Evolutionary conservation across 129 eudicot species (phyloP), one percentile per base, ranked within the genome.

Genomic region (Saposhnikovia divaricata): DNA sequence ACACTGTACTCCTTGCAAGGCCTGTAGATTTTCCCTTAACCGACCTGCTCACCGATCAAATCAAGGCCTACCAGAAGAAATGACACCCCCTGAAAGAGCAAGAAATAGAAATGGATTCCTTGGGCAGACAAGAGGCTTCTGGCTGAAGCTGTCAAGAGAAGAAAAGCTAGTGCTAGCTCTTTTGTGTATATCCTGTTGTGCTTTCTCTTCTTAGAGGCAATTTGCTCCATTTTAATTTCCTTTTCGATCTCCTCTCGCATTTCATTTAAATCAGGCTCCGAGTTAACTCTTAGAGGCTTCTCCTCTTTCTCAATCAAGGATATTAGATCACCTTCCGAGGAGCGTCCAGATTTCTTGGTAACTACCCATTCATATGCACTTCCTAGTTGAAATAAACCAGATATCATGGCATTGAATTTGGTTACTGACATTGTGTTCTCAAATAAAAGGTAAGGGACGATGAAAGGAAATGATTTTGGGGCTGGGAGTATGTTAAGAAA

Each of bases 351-450:
- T 87, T 93, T 93, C 89, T 93, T 93, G 61, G 98, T 93, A 25
- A 93, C 98, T 9, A 91, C 95, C 98, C 98, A 93, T 75, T 93
- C 98, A 13, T 93, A 93, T 1, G 98, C 97, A 76, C 96, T 91
- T 50, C 98, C 98, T 14, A 93, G 88, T 78, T 93, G 98, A 83
- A 93, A 93, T 45, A 93, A 89, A 57, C 98, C 98, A 0, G 98
- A 93, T 66, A 93, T 88, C 98, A 93, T 93, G 82, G 98, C 98
- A 69, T 91, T 93, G 87, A 93, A 93, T 82, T 93, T 93, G 80
- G 98, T 93, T 16, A 93, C 98, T 0, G 98, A 93, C 98, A 93
- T 93, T 28, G 98, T 93, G 88, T 93, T 93, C 76, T 93, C 98
- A 40, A 93, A 93, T 13, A 93, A 89, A 42, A 93, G 97, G 72